These are phyloP conservation scores for Durotheca rogersii DNA, from an alignment of 495 filamentous ascomycete species.

Conservation along the genomic window DNA sequence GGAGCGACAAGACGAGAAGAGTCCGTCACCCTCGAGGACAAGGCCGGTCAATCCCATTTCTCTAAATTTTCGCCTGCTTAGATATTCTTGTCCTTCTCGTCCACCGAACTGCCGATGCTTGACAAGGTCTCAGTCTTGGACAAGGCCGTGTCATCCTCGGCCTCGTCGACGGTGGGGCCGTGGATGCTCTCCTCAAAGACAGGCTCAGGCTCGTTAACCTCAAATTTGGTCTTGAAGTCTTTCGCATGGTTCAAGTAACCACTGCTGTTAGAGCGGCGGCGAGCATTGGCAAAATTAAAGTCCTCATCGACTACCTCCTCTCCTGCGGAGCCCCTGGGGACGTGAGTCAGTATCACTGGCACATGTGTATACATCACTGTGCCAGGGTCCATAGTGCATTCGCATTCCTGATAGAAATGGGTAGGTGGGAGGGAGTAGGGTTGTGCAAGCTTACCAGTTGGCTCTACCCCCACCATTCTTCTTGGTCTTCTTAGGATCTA, in stretches of 20 bases:
- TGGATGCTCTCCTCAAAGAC: conserved; percentile 86
- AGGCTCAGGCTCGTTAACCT: conserved; percentile 80
- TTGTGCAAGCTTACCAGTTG: conserved; percentile 83
- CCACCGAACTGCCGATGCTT: conserved; percentile 42
- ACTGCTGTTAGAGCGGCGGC: conserved; percentile 90
- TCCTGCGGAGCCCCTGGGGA: conserved; percentile 73
- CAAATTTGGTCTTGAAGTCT: conserved; percentile 96
- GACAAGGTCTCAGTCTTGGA: conserved; percentile 56
- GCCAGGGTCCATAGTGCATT: no score
- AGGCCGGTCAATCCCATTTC: no score
- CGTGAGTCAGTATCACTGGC: conserved; percentile 8
- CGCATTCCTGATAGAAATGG: no score
- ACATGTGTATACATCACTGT: not conserved
- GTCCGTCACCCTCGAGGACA: no score
- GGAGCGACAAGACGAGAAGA: no score
- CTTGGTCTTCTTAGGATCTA: conserved; percentile 90
- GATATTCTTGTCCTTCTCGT: conserved; percentile 41
- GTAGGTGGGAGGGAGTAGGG: no score
- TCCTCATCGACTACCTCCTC: conserved; percentile 78
- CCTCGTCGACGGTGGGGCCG: conserved; percentile 52
- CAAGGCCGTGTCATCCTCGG: conserved; percentile 51
- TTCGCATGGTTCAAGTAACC: conserved; percentile 87
- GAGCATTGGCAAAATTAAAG: conserved; percentile 80
- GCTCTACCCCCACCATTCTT: conserved; percentile 92
- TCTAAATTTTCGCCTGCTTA: conserved; percentile 9